phyloP scores from a whole-genome alignment of 116 monocot species.

The Thalassia testudinum region DNA sequence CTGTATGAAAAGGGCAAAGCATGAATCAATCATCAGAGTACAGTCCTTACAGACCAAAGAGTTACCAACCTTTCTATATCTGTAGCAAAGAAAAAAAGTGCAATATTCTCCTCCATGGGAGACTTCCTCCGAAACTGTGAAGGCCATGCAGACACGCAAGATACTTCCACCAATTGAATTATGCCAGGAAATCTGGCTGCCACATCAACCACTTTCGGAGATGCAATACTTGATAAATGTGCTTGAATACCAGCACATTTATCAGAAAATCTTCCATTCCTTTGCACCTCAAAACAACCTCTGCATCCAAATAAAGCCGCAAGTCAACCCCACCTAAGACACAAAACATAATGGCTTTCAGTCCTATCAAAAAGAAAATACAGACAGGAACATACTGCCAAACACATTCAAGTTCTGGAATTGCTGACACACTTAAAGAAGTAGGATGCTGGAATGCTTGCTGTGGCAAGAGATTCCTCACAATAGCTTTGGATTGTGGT shows the following conservation, averaged over 20 bases:
- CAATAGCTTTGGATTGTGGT: slow-evolving; percentile 7
- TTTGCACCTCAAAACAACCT: slow-evolving; percentile 66
- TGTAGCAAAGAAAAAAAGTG: slow-evolving; percentile 88
- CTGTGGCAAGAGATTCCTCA: slow-evolving; percentile 8
- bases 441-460: too few species aligned
- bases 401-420: slow-evolving; percentile 58
- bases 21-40: background rate
- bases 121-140: slow-evolving; percentile 30
- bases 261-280: slow-evolving; percentile 24
- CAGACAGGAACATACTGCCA: slow-evolving; percentile 65
- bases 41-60: background rate
- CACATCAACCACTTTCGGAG: slow-evolving; percentile 54
- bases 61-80: slow-evolving; percentile 62
- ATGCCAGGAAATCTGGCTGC: slow-evolving; percentile 42
- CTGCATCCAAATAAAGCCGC: slow-evolving; percentile 21
- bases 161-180: slow-evolving; percentile 60
- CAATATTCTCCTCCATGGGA: slow-evolving; percentile 65
- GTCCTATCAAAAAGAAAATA: too few species aligned
- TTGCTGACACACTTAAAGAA: slow-evolving; percentile 20
- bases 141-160: slow-evolving; percentile 43
- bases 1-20: slow-evolving; percentile 23
- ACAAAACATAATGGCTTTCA: too few species aligned
- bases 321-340: too few species aligned
- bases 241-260: slow-evolving; percentile 66
- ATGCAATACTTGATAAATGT: slow-evolving; percentile 65